A percentile compares a stretch with the other conserved stretches of the same genome.
Evolutionary conservation across 2,329 filamentous ascomycete species (phyloP).

Genomic region (Penicillium frequentans): DNA sequence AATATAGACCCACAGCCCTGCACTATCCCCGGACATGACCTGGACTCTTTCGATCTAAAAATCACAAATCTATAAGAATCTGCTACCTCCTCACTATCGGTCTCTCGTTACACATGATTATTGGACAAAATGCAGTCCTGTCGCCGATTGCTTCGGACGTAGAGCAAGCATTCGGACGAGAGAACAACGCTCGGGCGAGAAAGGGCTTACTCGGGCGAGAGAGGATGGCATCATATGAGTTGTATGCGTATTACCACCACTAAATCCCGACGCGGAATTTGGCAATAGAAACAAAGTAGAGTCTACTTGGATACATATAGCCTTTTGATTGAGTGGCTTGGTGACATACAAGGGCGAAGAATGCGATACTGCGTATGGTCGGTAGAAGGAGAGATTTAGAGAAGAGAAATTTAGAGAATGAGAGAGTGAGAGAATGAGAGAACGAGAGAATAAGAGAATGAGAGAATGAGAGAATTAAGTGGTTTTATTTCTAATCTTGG

Average conservation of each 20-base stretch:
- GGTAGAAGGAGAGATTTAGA: too few species aligned
- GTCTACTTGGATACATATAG: neutral
- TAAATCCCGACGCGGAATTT: neutral
- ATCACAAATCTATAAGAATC: neutral
- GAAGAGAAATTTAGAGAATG: too few species aligned
- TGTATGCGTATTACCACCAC: constrained; percentile 6
- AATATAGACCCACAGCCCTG: neutral
- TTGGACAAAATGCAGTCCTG: neutral
- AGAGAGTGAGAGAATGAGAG: too few species aligned
- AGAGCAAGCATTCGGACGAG: constrained; percentile 11
- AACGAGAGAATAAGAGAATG: too few species aligned
- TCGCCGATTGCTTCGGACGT: neutral
- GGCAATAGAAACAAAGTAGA: neutral
- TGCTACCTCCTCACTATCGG: neutral
- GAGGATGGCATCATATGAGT: constrained; percentile 11
- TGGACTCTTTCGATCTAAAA: neutral
- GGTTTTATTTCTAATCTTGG: too few species aligned
- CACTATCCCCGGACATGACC: neutral
- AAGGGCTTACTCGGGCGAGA: constrained; percentile 14
- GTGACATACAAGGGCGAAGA: too few species aligned
- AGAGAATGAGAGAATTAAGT: too few species aligned
- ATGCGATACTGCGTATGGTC: too few species aligned
- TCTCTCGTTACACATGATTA: neutral
- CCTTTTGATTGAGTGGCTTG: neutral
- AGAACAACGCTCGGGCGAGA: constrained; percentile 15